Percentiles rank a stretch among this genome's conserved stretches.
Evolutionary conservation across 1,284 basidiomycete genomes (phyloP).

Genomic region (Leccinum fuscescens): DNA sequence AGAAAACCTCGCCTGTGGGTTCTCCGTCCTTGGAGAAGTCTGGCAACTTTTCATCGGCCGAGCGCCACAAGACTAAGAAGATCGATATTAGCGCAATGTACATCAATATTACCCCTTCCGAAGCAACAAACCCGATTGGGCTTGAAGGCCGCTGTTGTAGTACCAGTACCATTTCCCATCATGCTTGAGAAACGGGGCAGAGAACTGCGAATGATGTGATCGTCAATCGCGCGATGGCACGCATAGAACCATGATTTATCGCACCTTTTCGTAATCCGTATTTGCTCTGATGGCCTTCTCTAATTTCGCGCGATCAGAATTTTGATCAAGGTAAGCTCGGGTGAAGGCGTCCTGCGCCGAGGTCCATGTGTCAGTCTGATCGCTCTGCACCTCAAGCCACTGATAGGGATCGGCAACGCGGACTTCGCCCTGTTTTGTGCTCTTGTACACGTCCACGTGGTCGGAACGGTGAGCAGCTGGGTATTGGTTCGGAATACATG

Average conservation of each 20-base stretch:
- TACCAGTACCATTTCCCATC: slow-evolving; percentile 79
- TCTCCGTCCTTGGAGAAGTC: slow-evolving; percentile 46
- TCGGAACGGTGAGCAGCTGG: slow-evolving; percentile 62
- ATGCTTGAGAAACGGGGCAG: slow-evolving; percentile 55
- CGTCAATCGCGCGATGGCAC: not conserved
- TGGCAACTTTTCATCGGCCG: slow-evolving; percentile 51
- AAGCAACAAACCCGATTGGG: slow-evolving; percentile 51
- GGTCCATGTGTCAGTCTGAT: slow-evolving; percentile 67
- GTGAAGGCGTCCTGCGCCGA: slow-evolving; percentile 63
- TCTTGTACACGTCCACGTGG: slow-evolving; percentile 69
- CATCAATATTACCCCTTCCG: not conserved
- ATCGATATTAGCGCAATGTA: not conserved
- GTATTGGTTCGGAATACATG: slow-evolving; percentile 51
- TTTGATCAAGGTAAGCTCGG: slow-evolving; percentile 57
- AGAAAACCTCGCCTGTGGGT: slow-evolving; percentile 66
- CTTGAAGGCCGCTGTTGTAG: slow-evolving; percentile 69
- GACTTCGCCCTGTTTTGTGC: slow-evolving; percentile 57
- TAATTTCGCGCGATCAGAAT: slow-evolving; percentile 54
- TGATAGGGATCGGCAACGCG: slow-evolving; percentile 70
- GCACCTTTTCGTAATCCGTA: slow-evolving; percentile 70
- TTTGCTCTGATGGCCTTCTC: slow-evolving; percentile 61
- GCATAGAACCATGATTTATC: slow-evolving; percentile 4
- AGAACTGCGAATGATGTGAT: slow-evolving; percentile 45
- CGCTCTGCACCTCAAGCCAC: slow-evolving; percentile 63
- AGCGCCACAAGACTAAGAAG: slow-evolving; percentile 62